Evolutionary conservation across 495 filamentous ascomycete species (phyloP).

Genomic region (Daldinia decipiens): DNA sequence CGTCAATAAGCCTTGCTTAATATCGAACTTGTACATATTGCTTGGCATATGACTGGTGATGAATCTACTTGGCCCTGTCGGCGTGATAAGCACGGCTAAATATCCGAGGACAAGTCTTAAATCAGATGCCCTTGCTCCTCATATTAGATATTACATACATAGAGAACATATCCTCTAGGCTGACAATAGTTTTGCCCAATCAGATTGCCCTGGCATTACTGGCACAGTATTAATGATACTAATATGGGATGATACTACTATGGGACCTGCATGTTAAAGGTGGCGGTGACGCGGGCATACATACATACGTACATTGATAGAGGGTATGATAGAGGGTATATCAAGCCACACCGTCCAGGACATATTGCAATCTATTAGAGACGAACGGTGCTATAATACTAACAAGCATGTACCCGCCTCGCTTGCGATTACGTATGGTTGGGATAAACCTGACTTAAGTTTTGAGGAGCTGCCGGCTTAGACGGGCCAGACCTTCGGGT

Average conservation of each 20-base stretch:
- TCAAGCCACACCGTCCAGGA: slow-evolving; percentile 35
- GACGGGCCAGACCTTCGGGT: slow-evolving; percentile 26
- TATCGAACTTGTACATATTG: slow-evolving; percentile 32
- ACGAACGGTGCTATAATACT: slow-evolving; percentile 4
- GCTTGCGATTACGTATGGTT: slow-evolving; percentile 16
- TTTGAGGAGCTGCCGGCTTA: slow-evolving; percentile 2
- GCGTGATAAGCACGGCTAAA: slow-evolving; percentile 29
- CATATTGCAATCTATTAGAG: slow-evolving; percentile 11
- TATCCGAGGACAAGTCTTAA: slow-evolving; percentile 7
- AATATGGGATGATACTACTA: not conserved
- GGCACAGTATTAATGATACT: slow-evolving; percentile 12
- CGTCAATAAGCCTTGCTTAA: slow-evolving; percentile 27
- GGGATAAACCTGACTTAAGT: slow-evolving; percentile 14
- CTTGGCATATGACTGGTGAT: slow-evolving; percentile 34
- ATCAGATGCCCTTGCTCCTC: slow-evolving; percentile 1
- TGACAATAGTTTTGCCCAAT: slow-evolving; percentile 25
- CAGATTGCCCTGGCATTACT: slow-evolving; percentile 10
- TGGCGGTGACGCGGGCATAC: slow-evolving; percentile 22
- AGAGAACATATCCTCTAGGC: slow-evolving; percentile 6
- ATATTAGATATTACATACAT: not conserved
- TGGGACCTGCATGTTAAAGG: not conserved
- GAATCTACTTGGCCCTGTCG: slow-evolving; percentile 7
- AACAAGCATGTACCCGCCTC: slow-evolving; percentile 16
- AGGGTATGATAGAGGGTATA: slow-evolving; percentile 22
- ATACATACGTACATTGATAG: not conserved